phyloP scores from a whole-genome alignment of 352 stramenopile species.

The Phytophthora idaei region DNA sequence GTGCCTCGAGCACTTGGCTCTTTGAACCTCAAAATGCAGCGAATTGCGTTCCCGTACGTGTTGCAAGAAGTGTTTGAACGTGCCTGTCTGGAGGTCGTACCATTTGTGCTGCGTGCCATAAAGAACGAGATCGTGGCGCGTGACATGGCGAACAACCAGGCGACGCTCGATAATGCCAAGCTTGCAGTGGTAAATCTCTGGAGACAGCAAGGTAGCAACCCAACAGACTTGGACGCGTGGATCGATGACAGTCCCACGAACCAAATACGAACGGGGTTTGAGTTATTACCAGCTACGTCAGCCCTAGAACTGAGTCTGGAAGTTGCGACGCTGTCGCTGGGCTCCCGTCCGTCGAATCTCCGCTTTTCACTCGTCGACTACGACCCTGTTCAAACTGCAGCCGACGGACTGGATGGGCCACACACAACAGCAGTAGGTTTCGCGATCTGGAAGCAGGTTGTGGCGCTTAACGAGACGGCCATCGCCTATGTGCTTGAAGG shows the following conservation, averaged over 20 bases:
- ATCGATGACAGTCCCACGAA: conserved; percentile 64
- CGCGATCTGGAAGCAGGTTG: conserved; percentile 79
- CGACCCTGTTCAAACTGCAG: conserved; percentile 31
- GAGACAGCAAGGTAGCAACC: conserved; percentile 37
- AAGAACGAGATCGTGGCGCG: conserved; percentile 63
- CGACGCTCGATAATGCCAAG: conserved; percentile 46
- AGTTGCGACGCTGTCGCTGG: conserved; percentile 57
- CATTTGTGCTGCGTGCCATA: conserved; percentile 62
- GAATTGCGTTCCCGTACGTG: conserved; percentile 66
- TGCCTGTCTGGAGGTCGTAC: conserved; percentile 66
- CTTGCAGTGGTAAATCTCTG: conserved; percentile 60
- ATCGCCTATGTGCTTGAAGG: conserved; percentile 59
- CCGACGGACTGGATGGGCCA: conserved; percentile 15
- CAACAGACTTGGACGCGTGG: conserved; percentile 67
- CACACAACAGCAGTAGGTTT: conserved; percentile 56
- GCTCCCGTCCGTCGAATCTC: conserved; percentile 55
- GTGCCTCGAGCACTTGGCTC: conserved; percentile 58
- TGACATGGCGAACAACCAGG: conserved; percentile 47
- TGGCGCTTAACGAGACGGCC: conserved; percentile 63
- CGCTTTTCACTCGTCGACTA: conserved; percentile 79
- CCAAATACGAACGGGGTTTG: conserved; percentile 58
- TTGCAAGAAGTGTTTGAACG: conserved; percentile 63
- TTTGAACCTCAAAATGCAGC: conserved; percentile 46
- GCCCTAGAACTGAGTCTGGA: conserved; percentile 62
- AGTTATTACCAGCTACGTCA: conserved; percentile 47